Percentiles rank a stretch among this genome's conserved stretches.
phyloP scores from a whole-genome alignment of 352 stramenopile genomes.

The Thalassiosira gravida region DNA sequence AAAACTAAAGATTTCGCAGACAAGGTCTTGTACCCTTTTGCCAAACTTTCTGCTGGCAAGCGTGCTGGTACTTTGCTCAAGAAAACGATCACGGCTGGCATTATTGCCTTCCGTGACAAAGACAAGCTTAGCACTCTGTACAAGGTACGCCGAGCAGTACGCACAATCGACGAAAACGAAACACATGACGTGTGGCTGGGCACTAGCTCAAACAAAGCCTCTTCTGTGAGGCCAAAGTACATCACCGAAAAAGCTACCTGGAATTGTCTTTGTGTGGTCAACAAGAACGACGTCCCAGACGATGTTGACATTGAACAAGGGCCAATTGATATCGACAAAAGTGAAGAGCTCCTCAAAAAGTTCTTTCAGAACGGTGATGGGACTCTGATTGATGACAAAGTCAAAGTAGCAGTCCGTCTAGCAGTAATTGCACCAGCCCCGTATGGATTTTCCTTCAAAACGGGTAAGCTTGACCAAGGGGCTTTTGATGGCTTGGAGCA shows the following conservation, averaged over 20 bases:
- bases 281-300: background rate
- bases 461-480: background rate
- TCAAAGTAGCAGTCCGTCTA: background rate
- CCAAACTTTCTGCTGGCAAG: background rate
- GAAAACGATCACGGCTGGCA: background rate
- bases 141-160: background rate
- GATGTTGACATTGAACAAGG: background rate
- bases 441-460: slow-evolving; percentile 1
- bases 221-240: background rate
- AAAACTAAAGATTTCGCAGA: background rate
- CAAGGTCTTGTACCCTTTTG: background rate
- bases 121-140: slow-evolving; percentile 4
- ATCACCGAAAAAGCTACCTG: background rate
- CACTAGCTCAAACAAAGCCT: slow-evolving; percentile 1
- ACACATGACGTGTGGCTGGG: background rate
- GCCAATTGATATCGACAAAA: background rate
- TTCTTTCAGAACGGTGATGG: background rate
- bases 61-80: slow-evolving; percentile 5
- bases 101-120: background rate
- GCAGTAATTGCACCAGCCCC: background rate
- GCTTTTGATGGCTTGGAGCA: background rate
- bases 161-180: background rate
- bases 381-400: background rate
- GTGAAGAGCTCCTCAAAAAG: background rate
- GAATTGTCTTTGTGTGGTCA: background rate